Evolutionary conservation across 495 filamentous ascomycete species (phyloP).

Genomic region (Penicillium riverlandense): DNA sequence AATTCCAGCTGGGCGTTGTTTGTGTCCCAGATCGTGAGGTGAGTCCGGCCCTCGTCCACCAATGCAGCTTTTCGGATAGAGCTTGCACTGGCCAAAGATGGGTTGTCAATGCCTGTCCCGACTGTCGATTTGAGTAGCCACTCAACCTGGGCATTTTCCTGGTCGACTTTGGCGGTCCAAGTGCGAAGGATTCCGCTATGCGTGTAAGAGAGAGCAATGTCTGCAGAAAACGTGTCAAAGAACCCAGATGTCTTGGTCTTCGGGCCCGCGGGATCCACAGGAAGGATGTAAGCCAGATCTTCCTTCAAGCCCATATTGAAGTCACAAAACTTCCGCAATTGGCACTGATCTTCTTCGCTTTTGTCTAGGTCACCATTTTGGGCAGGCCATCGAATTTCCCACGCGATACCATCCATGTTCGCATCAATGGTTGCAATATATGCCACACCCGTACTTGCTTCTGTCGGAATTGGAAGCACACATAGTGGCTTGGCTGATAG

Average conservation of each 20-base stretch:
- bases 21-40: slow-evolving; percentile 88
- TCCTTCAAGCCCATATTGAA: slow-evolving; percentile 68
- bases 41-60: slow-evolving; percentile 64
- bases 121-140: slow-evolving; percentile 83
- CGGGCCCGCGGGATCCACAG: slow-evolving; percentile 84
- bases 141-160: slow-evolving; percentile 47
- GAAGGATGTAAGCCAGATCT: slow-evolving; percentile 74
- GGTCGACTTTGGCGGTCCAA: slow-evolving; percentile 76
- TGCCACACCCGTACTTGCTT: slow-evolving; percentile 34
- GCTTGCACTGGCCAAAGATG: slow-evolving; percentile 76
- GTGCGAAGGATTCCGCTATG: slow-evolving; percentile 67
- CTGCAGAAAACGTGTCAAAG: slow-evolving; percentile 79
- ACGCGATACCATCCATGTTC: slow-evolving; percentile 76
- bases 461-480: slow-evolving; percentile 66
- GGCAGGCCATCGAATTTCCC: slow-evolving; percentile 58
- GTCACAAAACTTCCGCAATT: slow-evolving; percentile 59
- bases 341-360: slow-evolving; percentile 16
- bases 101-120: slow-evolving; percentile 68
- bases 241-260: slow-evolving; percentile 66
- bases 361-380: no score
- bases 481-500: slow-evolving; percentile 71
- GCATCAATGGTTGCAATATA: slow-evolving; percentile 81
- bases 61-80: slow-evolving; percentile 82
- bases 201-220: slow-evolving; percentile 84
- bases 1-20: slow-evolving; percentile 77